Percentiles rank a stretch among this genome's conserved stretches.
These are phyloP conservation scores for Favolaschia claudopus DNA, from an alignment of 768 basidiomycete genomes.

Conservation along the genomic window DNA sequence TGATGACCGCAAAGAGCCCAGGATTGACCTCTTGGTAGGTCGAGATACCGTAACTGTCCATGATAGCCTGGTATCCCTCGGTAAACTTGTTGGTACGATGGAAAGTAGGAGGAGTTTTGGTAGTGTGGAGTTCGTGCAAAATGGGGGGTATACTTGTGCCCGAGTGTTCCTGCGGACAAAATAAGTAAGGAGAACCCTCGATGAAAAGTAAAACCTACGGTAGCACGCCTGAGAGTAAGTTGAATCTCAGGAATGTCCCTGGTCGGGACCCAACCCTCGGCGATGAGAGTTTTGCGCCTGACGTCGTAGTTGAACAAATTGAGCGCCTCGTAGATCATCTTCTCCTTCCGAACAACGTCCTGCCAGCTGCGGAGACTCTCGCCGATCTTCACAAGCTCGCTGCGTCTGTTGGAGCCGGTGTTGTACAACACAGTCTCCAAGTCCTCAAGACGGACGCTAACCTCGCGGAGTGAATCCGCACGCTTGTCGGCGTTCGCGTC, in stretches of 20 bases:
- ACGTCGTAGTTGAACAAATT: conserved; percentile 97
- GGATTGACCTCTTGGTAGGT: conserved; percentile 98
- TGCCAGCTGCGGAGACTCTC: conserved; percentile 90
- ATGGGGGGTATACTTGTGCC: conserved; percentile 94
- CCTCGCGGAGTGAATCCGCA: conserved; percentile 87
- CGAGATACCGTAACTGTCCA: conserved; percentile 96
- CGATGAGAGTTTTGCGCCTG: conserved; percentile 91
- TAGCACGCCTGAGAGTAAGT: conserved; percentile 86
- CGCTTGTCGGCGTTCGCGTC: conserved; percentile 95
- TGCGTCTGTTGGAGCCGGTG: conserved; percentile 82
- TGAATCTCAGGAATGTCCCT: conserved; percentile 90
- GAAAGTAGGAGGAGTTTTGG: conserved; percentile 94
- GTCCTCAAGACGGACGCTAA: conserved; percentile 89
- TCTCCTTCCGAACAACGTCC: conserved; percentile 94
- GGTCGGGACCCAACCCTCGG: conserved; percentile 98
- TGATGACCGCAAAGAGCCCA: conserved; percentile 88
- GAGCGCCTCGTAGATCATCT: conserved; percentile 93
- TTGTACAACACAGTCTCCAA: conserved; percentile 89
- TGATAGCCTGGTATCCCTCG: conserved; percentile 95
- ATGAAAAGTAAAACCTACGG: conserved; percentile 53
- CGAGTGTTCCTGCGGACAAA: conserved; percentile 72
- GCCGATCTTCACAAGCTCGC: conserved; percentile 84
- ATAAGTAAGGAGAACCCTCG: not conserved
- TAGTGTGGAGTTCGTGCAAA: conserved; percentile 86
- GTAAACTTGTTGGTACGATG: conserved; percentile 96